Conservation (phyloP, 345 rosid genomes). For the Dimocarpus longan region DNA sequence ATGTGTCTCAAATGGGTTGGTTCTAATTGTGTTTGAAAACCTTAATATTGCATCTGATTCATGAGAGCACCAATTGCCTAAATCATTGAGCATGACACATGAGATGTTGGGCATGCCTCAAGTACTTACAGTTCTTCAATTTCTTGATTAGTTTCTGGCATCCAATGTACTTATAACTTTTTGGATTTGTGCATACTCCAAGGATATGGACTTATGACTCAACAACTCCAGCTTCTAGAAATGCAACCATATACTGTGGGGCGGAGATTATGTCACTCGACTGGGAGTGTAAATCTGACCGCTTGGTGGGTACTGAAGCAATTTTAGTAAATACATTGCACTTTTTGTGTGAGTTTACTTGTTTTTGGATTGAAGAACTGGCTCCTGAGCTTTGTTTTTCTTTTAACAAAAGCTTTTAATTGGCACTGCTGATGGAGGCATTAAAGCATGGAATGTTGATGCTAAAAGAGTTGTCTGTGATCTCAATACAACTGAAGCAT, state of each 20-base stretch:
- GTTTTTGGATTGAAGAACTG: constrained; percentile 16
- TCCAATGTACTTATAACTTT: neutral
- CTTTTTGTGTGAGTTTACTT: constrained; percentile 15
- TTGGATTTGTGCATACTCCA: constrained; percentile 9
- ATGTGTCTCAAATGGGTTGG: neutral
- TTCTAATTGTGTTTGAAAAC: constrained; percentile 1
- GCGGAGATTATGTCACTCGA: constrained; percentile 73
- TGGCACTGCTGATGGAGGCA: constrained; percentile 79
- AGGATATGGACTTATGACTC: constrained; percentile 84
- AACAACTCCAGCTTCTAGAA: constrained; percentile 66
- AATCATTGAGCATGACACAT: constrained; percentile 4
- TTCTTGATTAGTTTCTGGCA: constrained; percentile 19
- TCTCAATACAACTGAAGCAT: constrained; percentile 57
- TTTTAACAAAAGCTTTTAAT: constrained; percentile 62
- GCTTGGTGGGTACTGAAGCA: constrained; percentile 50
- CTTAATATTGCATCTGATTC: neutral
- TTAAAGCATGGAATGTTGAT: constrained; percentile 82
- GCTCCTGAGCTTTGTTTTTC: constrained; percentile 26
- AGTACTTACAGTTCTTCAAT: constrained; percentile 7
- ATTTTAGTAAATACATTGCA: neutral
- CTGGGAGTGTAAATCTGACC: constrained; percentile 83
- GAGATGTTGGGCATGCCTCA: constrained; percentile 13
- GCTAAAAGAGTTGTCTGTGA: constrained; percentile 84
- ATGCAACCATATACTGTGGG: constrained; percentile 81
- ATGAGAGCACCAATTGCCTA: neutral